Percentiles rank a stretch among this genome's conserved stretches.
Evolutionary conservation across 345 rosid genomes (phyloP).

Genomic region (Tarenaya hassleriana): DNA sequence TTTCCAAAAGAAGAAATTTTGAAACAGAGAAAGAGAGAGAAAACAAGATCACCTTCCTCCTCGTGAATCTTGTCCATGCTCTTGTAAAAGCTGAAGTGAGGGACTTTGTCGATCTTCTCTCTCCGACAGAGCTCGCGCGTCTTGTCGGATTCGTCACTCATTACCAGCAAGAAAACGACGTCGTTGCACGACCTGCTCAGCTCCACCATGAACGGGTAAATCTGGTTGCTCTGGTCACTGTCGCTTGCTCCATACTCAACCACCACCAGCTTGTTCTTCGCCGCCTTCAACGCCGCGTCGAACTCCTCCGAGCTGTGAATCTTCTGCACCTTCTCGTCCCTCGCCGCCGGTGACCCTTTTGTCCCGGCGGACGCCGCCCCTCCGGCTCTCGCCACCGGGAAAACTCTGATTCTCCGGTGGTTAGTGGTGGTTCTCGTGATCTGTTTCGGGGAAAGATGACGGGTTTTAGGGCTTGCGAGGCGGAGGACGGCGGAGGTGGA

Average conservation of each 20-base stretch:
- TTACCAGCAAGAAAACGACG: slow-evolving; percentile 67
- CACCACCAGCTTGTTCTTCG: slow-evolving; percentile 68
- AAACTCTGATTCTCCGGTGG: neutral
- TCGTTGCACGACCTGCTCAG: slow-evolving; percentile 77
- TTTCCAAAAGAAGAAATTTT: no score
- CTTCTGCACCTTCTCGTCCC: slow-evolving; percentile 50
- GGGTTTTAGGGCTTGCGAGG: slow-evolving; percentile 11
- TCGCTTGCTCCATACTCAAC: slow-evolving; percentile 64
- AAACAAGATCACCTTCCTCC: slow-evolving; percentile 42
- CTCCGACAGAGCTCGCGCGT: slow-evolving; percentile 64
- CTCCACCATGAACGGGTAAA: slow-evolving; percentile 86
- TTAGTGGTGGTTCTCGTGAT: neutral
- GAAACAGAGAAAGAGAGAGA: no score
- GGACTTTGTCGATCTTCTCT: slow-evolving; percentile 69
- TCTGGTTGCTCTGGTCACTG: slow-evolving; percentile 43
- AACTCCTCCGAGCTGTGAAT: slow-evolving; percentile 71
- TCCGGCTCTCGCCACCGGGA: slow-evolving; percentile 36
- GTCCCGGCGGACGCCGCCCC: slow-evolving; percentile 43
- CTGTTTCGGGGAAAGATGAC: slow-evolving; percentile 6
- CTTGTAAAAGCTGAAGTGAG: slow-evolving; percentile 90
- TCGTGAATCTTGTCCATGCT: slow-evolving; percentile 85
- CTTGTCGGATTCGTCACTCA: slow-evolving; percentile 84
- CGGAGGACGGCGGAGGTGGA: slow-evolving; percentile 23
- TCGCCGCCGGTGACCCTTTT: slow-evolving; percentile 28
- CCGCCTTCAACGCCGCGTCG: slow-evolving; percentile 57